Percentiles rank a stretch among this genome's conserved stretches.
Evolutionary conservation across 2,329 filamentous ascomycete genomes (phyloP).

Genomic region (Hypomyces perniciosus): DNA sequence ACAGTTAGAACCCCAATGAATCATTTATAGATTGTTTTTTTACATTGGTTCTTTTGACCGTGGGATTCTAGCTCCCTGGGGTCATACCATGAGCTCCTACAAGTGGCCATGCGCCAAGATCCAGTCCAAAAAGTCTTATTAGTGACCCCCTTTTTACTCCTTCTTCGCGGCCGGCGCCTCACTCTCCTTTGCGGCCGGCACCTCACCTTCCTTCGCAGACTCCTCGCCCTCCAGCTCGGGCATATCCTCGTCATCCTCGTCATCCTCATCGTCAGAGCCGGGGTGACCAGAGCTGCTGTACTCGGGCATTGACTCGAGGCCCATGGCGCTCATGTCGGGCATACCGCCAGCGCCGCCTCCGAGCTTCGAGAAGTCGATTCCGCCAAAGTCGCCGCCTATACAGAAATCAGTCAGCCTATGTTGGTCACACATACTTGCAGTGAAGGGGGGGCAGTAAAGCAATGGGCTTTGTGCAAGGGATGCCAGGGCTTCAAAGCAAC

Average conservation of each 20-base stretch:
- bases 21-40: background rate
- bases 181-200: slow-evolving; percentile 19
- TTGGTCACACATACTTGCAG: background rate
- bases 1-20: no score
- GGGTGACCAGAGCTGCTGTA: slow-evolving; percentile 51
- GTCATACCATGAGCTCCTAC: slow-evolving; percentile 1
- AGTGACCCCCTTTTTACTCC: slow-evolving; percentile 21
- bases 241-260: slow-evolving; percentile 73
- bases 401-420: slow-evolving; percentile 3
- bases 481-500: slow-evolving; percentile 18
- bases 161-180: slow-evolving; percentile 38
- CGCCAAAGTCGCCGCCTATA: slow-evolving; percentile 62
- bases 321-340: slow-evolving; percentile 38
- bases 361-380: slow-evolving; percentile 92
- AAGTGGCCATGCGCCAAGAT: slow-evolving; percentile 9
- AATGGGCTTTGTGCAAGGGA: background rate
- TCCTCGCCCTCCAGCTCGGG: slow-evolving; percentile 66
- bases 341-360: slow-evolving; percentile 48
- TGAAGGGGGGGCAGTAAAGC: background rate
- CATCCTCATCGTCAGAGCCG: slow-evolving; percentile 40
- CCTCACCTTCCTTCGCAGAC: slow-evolving; percentile 48
- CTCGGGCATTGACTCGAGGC: slow-evolving; percentile 47
- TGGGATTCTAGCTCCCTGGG: slow-evolving; percentile 3
- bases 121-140: slow-evolving; percentile 11
- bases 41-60: slow-evolving; percentile 2